phyloP scores from a whole-genome alignment of 2,329 filamentous ascomycete species.

The Xylariaceae sp. region DNA sequence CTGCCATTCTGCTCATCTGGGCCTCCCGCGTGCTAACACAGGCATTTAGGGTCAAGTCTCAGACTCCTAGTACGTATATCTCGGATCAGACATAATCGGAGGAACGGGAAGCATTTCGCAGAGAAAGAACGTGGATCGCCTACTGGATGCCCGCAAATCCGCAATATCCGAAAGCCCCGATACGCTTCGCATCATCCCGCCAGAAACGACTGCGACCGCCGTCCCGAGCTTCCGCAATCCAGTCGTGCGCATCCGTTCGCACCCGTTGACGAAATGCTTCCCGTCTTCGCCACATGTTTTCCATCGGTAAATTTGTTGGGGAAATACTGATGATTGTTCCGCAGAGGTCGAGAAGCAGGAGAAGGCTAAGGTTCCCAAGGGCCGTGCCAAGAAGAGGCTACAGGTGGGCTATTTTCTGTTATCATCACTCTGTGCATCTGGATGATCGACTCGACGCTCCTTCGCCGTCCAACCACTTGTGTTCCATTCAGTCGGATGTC shows the following conservation, averaged over 20 bases:
- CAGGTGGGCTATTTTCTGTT: constrained; percentile 6
- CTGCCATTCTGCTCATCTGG: constrained; percentile 2
- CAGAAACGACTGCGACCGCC: not conserved
- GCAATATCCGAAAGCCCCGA: not conserved
- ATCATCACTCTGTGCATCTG: not conserved
- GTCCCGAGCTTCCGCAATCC: not conserved
- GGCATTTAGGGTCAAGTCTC: constrained; percentile 73
- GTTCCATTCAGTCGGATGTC: not conserved
- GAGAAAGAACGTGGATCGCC: not conserved
- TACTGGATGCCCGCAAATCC: not conserved
- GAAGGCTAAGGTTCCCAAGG: constrained; percentile 76
- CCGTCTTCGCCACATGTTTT: not conserved
- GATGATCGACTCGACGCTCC: not conserved
- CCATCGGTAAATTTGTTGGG: not conserved
- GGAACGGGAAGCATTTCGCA: constrained; percentile 1
- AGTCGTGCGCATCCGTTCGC: not conserved
- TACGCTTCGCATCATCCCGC: not conserved
- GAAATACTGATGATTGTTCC: constrained; percentile 1
- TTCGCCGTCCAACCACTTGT: not conserved
- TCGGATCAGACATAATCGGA: not conserved
- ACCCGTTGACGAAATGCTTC: constrained; percentile 8
- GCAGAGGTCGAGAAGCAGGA: constrained; percentile 18
- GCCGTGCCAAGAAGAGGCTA: constrained; percentile 89
- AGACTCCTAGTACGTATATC: constrained; percentile 71
- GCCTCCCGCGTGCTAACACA: constrained; percentile 55